phyloP scores from a whole-genome alignment of 139 green algal species.

The Volvox africanus region DNA sequence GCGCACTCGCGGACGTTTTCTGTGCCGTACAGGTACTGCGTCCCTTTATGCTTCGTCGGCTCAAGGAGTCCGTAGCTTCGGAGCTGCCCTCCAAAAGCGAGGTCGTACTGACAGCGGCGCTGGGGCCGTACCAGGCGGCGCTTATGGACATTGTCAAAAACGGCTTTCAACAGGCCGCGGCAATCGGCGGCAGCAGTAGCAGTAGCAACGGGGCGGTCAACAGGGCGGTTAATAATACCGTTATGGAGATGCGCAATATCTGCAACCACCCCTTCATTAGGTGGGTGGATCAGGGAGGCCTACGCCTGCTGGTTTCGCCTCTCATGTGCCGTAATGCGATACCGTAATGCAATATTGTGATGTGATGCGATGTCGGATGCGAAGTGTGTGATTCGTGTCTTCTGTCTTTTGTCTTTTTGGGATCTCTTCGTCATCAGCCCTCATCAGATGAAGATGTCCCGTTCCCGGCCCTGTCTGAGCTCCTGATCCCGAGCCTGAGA shows the following conservation, averaged over 20 bases:
- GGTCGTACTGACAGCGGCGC: constrained; percentile 77
- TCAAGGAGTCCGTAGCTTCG: constrained; percentile 85
- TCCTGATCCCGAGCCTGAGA: too few species aligned
- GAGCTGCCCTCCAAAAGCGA: constrained; percentile 91
- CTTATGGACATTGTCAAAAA: constrained; percentile 40
- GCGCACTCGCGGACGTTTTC: too few species aligned
- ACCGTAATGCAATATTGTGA: too few species aligned
- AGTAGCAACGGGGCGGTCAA: background rate
- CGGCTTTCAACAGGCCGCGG: constrained; percentile 18
- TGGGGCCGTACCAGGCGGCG: constrained; percentile 76
- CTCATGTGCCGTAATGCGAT: too few species aligned
- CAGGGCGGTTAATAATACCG: constrained; percentile 53
- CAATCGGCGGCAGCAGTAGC: background rate
- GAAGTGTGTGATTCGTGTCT: too few species aligned
- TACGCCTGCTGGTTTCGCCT: background rate
- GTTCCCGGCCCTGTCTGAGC: too few species aligned
- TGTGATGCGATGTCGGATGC: too few species aligned
- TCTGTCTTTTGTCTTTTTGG: too few species aligned
- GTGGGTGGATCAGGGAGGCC: constrained; percentile 10
- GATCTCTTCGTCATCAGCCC: too few species aligned
- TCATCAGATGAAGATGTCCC: too few species aligned
- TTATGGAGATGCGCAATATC: constrained; percentile 91
- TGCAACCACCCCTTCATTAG: constrained; percentile 85
- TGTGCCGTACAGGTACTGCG: constrained; percentile 78
- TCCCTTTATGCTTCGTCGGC: constrained; percentile 97